These are phyloP conservation scores for Diospyros kaki DNA, from an alignment of 148 eudicot genomes.

Conservation along the genomic window DNA sequence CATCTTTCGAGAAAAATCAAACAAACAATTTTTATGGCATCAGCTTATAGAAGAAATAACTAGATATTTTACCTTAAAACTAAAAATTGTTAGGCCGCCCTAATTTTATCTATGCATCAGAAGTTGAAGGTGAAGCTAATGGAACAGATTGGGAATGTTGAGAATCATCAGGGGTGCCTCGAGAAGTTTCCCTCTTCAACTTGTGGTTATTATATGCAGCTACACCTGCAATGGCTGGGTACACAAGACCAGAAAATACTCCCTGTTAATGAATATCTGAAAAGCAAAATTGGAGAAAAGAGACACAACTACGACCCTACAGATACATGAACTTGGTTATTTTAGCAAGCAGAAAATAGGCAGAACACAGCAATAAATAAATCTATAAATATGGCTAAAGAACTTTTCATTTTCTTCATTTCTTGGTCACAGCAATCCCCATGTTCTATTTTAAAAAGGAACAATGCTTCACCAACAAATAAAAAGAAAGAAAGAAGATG, in stretches of 20 bases:
- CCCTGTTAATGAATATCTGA: not conserved
- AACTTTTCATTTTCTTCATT: no score
- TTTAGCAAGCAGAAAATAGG: no score
- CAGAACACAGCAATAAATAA: no score
- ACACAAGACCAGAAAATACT: slow-evolving; percentile 15
- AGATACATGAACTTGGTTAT: no score
- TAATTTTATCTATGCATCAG: slow-evolving; percentile 28
- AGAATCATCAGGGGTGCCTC: slow-evolving; percentile 35
- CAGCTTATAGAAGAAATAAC: not conserved
- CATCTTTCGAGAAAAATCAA: not conserved
- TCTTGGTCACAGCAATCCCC: not conserved
- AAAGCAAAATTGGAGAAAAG: not conserved
- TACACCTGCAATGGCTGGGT: slow-evolving; percentile 92
- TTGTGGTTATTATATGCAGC: slow-evolving; percentile 89
- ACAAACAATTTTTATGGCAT: not conserved
- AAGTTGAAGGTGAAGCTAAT: slow-evolving; percentile 39
- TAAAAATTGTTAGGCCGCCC: not conserved
- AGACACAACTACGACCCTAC: no score
- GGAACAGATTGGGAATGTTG: slow-evolving; percentile 41
- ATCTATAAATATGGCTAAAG: no score
- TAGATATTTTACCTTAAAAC: slow-evolving; percentile 7
- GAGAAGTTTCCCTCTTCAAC: slow-evolving; percentile 72
- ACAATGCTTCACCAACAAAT: not conserved
- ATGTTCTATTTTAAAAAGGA: not conserved
- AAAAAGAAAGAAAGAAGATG: no score